Percentiles rank a stretch among this genome's conserved stretches.
Evolutionary conservation across 2,329 filamentous ascomycete genomes (phyloP).

Genomic region (Pseudogymnoascus sp.): DNA sequence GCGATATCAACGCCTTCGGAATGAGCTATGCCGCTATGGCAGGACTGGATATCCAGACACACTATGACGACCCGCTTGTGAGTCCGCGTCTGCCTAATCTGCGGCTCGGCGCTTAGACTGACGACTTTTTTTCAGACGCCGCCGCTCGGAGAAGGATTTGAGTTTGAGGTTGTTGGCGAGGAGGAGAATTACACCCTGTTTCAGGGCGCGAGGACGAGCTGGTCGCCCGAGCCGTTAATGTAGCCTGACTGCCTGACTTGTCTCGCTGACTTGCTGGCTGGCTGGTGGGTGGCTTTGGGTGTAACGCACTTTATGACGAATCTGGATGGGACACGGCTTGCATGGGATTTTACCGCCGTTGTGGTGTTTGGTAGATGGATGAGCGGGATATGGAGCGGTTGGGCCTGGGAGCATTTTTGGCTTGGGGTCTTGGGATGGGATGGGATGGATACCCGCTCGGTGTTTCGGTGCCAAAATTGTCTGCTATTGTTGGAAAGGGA

Average conservation of each 20-base stretch:
- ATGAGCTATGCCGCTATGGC: slow-evolving; percentile 63
- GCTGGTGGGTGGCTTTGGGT: background rate
- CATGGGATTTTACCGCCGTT: background rate
- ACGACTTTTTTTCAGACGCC: background rate
- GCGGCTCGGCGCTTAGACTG: background rate
- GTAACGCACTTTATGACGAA: background rate
- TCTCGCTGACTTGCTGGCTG: background rate
- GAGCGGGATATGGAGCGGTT: background rate
- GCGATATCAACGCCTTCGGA: slow-evolving; percentile 51
- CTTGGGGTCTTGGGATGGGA: background rate
- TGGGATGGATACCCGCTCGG: background rate
- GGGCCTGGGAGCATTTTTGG: background rate
- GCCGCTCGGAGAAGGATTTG: background rate
- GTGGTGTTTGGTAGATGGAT: background rate
- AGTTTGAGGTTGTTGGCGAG: background rate
- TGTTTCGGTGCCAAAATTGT: background rate
- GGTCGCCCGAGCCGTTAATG: background rate
- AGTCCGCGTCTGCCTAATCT: background rate
- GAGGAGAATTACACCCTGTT: background rate
- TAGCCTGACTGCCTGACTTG: background rate
- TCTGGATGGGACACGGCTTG: background rate
- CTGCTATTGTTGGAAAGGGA: background rate
- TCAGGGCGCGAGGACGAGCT: background rate
- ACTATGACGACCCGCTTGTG: slow-evolving; percentile 48
- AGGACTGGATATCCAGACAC: slow-evolving; percentile 54